Evolutionary conservation across 2,329 filamentous ascomycete species (phyloP), one percentile per base, ranked within the genome.

Genomic region (Fusarium aywerte): DNA sequence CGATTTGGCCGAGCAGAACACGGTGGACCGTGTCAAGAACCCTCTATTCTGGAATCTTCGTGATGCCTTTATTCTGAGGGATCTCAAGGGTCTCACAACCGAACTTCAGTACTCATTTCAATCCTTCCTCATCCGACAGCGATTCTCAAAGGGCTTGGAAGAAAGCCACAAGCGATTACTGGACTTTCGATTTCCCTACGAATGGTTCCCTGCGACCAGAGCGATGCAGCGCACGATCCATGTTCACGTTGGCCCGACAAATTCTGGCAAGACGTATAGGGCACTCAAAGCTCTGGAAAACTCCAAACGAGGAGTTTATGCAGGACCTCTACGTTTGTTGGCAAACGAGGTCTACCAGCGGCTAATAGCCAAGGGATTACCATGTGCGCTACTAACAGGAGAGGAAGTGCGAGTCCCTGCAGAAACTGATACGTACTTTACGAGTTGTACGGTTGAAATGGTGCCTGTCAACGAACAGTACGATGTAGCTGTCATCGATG

Each of bases 201-300:
- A 99, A 77, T 98, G 95, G 95, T 98, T 90, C 75, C 93, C 95
- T 1, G 89, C 87, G 5, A 96, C 96, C 3, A 87, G 96, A 59
- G 84, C 87, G 43, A 83, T 96, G 71, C 92, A 94, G 73, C 86
- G 96, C 42, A 95, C 88, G 0, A 86, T 99, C 38, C 93, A 98
- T 80, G 82, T 99, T 20, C 96, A 99, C 73, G 93, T 99, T 48
- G 96, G 96, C 0, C 96, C 96, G 2, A 99, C 96, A 3, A 99
- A 99, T 78, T 98, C 96, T 1, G 96, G 96, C 58, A 99, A 99
- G 83, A 99, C 96, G 0, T 99, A 98, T 76, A 91, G 93, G 75
- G 96, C 96, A 1, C 81, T 99, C 66, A 90, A 97, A 79, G 89
- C 91, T 13, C 84, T 99, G 12, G 92, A 97, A 76, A 83, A 87